These are phyloP conservation scores for Zymoseptoria ardabiliae DNA, from an alignment of 2,329 filamentous ascomycete genomes.

Conservation along the genomic window DNA sequence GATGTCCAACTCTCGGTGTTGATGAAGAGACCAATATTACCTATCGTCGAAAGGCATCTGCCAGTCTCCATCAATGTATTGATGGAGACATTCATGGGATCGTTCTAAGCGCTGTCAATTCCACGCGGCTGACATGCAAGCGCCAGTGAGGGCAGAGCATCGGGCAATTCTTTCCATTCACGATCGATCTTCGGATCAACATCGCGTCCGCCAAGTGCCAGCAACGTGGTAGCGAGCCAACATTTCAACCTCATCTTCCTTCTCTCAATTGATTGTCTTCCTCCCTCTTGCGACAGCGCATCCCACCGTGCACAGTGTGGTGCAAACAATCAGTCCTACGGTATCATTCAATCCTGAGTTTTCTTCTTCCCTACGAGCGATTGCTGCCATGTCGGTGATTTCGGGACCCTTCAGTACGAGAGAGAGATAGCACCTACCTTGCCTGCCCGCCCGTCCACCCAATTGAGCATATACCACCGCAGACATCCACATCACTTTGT, in stretches of 20 bases:
- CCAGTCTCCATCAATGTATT: too few relatives aligned
- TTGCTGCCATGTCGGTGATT: background rate
- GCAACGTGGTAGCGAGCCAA: background rate
- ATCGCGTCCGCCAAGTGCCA: background rate
- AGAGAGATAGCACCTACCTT: background rate
- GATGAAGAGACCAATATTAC: too few relatives aligned
- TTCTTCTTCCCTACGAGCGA: background rate
- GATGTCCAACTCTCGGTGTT: too few relatives aligned
- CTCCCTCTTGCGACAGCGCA: background rate
- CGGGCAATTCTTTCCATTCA: too few relatives aligned
- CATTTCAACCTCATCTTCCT: background rate
- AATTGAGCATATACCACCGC: background rate
- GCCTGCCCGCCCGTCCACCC: too few relatives aligned
- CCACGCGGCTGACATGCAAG: too few relatives aligned
- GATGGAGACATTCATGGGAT: too few relatives aligned
- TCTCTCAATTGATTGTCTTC: background rate
- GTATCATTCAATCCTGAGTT: background rate
- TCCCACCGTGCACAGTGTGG: background rate
- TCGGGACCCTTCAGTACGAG: background rate
- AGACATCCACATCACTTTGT: background rate
- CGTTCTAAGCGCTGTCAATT: too few relatives aligned
- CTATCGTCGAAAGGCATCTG: too few relatives aligned
- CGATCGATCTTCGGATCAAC: background rate
- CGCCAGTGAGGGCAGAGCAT: too few relatives aligned
- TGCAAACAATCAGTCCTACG: background rate